Conservation (phyloP, 2,329 filamentous ascomycete genomes). For the Trichoderma brevicompactum region DNA sequence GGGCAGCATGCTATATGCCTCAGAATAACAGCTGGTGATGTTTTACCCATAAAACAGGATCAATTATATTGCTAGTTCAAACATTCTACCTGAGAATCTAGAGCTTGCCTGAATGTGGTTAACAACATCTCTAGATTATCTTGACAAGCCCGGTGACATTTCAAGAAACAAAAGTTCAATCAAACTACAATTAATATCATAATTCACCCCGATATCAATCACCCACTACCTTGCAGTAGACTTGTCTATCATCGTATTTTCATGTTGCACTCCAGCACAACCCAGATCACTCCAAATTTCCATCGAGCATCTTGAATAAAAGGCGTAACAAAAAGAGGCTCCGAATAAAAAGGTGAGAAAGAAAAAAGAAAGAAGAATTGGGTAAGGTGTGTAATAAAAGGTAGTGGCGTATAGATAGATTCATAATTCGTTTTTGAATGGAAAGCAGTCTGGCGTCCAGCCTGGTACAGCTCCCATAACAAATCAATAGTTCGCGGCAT, state of each 20-base stretch:
- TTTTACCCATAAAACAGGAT: too few species aligned
- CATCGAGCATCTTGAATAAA: not conserved
- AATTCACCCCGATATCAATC: not conserved
- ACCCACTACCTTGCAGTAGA: slow-evolving; percentile 15
- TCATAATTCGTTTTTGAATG: slow-evolving; percentile 24
- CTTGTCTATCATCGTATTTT: slow-evolving; percentile 13
- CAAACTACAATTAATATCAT: not conserved
- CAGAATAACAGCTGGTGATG: not conserved
- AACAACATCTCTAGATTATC: not conserved
- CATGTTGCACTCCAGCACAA: slow-evolving; percentile 4
- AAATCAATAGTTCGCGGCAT: not conserved
- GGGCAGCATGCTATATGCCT: not conserved
- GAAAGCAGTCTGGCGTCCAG: not conserved
- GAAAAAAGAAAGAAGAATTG: not conserved
- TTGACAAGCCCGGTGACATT: not conserved
- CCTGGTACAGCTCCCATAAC: not conserved
- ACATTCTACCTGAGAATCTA: too few species aligned
- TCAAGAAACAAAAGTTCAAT: not conserved
- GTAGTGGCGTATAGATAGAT: not conserved
- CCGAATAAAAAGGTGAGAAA: not conserved
- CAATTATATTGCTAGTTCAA: too few species aligned
- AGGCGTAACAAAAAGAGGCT: not conserved
- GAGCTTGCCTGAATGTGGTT: too few species aligned
- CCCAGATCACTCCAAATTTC: slow-evolving; percentile 6
- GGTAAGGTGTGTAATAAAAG: not conserved